phyloP scores from a whole-genome alignment of 2,329 filamentous ascomycete species.

The Fusarium liriodendri region DNA sequence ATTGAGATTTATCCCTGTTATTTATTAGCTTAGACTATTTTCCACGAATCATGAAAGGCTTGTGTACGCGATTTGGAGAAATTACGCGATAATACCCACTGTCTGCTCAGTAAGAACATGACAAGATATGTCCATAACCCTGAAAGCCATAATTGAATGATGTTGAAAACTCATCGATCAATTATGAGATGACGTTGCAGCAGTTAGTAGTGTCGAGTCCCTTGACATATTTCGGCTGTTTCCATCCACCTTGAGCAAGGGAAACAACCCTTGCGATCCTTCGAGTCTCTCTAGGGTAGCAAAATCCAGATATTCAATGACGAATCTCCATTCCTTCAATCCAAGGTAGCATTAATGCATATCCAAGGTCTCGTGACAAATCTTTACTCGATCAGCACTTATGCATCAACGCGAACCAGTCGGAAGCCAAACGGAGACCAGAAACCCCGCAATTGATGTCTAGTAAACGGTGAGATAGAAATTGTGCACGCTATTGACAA shows the following conservation, averaged over 20 bases:
- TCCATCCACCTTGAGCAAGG: not conserved
- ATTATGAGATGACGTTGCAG: not conserved
- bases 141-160: not conserved
- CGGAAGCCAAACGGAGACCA: not conserved
- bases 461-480: not conserved
- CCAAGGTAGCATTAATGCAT: not conserved
- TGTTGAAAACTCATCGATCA: not conserved
- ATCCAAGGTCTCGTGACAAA: not conserved
- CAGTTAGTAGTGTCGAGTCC: rapidly evolving
- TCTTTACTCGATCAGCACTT: not conserved
- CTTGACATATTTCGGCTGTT: not conserved
- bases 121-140: not conserved
- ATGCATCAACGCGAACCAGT: not conserved
- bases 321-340: not conserved
- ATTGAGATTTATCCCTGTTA: too few relatives aligned
- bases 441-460: not conserved
- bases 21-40: not conserved
- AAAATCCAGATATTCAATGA: not conserved
- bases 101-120: too few relatives aligned
- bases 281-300: not conserved
- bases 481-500: not conserved
- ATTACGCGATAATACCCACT: too few relatives aligned
- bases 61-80: not conserved
- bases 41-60: not conserved
- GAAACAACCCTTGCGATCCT: not conserved